These are phyloP conservation scores for Somion occarium DNA, from an alignment of 1,284 basidiomycete species.

Conservation along the genomic window DNA sequence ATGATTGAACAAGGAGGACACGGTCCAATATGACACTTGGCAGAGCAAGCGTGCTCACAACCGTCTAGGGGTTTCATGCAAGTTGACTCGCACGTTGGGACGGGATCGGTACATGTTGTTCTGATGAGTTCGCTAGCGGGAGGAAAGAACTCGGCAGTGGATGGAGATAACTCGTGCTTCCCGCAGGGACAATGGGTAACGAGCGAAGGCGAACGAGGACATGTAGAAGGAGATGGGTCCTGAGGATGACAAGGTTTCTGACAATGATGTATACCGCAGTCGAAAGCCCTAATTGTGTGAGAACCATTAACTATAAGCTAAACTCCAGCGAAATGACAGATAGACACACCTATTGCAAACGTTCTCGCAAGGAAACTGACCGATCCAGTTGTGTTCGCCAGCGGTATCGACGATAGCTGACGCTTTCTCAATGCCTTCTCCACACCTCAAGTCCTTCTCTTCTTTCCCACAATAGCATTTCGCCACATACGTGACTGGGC, in stretches of 20 bases:
- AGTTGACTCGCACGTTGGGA: slow-evolving; percentile 70
- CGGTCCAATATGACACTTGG: slow-evolving; percentile 51
- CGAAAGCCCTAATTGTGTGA: slow-evolving; percentile 64
- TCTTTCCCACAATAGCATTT: slow-evolving; percentile 79
- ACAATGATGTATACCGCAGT: slow-evolving; percentile 75
- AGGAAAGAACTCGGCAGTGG: slow-evolving; percentile 28
- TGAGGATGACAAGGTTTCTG: slow-evolving; percentile 71
- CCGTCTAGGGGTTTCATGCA: slow-evolving; percentile 63
- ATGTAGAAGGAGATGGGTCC: slow-evolving; percentile 48
- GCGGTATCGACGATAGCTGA: slow-evolving; percentile 28
- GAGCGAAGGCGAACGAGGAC: slow-evolving; percentile 68
- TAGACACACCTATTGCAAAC: slow-evolving; percentile 53
- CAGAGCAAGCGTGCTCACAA: slow-evolving; percentile 68
- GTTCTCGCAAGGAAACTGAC: slow-evolving; percentile 63
- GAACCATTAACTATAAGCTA: neutral
- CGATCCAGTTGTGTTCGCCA: slow-evolving; percentile 48
- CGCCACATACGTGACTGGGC: slow-evolving; percentile 47
- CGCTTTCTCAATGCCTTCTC: slow-evolving; percentile 41
- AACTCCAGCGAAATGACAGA: neutral
- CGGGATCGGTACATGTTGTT: slow-evolving; percentile 60
- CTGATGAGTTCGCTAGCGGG: slow-evolving; percentile 39
- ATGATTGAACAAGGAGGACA: slow-evolving; percentile 75
- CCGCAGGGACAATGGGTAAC: slow-evolving; percentile 83
- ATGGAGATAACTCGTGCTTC: slow-evolving; percentile 48
- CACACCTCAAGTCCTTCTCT: slow-evolving; percentile 58